phyloP scores from a whole-genome alignment of 1,139 yeast genomes.

The Suhomyces bolitotheri region DNA sequence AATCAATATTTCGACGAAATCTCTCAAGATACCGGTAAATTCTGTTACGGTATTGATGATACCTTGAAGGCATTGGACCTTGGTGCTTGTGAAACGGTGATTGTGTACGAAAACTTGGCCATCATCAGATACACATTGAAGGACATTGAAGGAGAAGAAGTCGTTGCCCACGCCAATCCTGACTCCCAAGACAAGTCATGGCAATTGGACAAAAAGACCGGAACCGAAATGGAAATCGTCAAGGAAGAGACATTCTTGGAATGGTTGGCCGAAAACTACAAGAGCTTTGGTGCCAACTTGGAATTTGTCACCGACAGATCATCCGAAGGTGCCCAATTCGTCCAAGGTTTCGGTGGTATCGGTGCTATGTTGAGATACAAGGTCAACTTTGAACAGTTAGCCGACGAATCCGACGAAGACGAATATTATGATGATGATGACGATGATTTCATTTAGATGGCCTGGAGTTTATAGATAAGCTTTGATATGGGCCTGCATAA shows the following conservation, averaged over 20 bases:
- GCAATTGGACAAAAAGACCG: conserved; percentile 79
- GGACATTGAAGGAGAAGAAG: conserved; percentile 78
- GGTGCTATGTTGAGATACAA: conserved; percentile 96
- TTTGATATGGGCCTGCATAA: conserved; percentile 1
- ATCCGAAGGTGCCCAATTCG: conserved; percentile 97
- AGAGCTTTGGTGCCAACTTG: conserved; percentile 87
- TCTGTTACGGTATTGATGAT: conserved; percentile 96
- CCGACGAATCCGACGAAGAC: conserved; percentile 80
- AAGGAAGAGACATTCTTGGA: conserved; percentile 84
- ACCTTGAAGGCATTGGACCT: conserved; percentile 93
- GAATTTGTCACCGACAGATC: conserved; percentile 97
- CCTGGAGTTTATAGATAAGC: conserved; percentile 6
- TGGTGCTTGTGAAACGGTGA: conserved; percentile 91
- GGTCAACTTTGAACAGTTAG: conserved; percentile 93
- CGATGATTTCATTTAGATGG: conserved; percentile 49
- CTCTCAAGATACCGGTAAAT: conserved; percentile 94
- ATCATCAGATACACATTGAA: conserved; percentile 80
- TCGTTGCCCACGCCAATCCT: conserved; percentile 72
- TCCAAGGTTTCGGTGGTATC: conserved; percentile 97
- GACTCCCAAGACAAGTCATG: conserved; percentile 73
- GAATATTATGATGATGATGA: conserved; percentile 80
- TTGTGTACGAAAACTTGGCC: conserved; percentile 90
- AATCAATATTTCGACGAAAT: conserved; percentile 93
- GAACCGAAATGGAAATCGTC: conserved; percentile 83
- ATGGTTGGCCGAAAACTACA: conserved; percentile 97